A percentile compares a stretch with the other conserved stretches of the same genome.
Conservation (phyloP, 2,329 filamentous ascomycete genomes). For the Pseudogymnoascus sp. region DNA sequence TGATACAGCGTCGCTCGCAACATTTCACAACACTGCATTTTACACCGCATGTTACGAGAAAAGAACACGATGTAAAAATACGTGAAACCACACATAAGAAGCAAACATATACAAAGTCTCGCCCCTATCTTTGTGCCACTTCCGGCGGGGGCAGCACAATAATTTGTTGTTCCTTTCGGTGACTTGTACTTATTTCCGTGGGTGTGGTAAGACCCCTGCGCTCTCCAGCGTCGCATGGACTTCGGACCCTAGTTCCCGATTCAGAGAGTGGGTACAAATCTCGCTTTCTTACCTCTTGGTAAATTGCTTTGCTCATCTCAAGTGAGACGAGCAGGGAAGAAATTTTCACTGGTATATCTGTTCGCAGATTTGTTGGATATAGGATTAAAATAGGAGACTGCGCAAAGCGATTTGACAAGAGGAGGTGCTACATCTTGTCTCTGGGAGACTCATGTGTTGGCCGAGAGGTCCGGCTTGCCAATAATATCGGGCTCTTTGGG, state of each 20-base stretch:
- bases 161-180: conserved; percentile 6
- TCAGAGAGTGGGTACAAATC: conserved; percentile 8
- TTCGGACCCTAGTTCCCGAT: conserved; percentile 9
- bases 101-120: neutral
- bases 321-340: conserved; percentile 7
- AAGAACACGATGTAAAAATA: neutral
- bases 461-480: conserved; percentile 1
- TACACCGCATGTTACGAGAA: conserved; percentile 1
- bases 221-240: conserved; percentile 4
- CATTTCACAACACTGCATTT: neutral
- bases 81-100: neutral
- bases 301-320: conserved; percentile 9
- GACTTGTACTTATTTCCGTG: conserved; percentile 6
- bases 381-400: conserved; percentile 7
- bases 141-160: neutral
- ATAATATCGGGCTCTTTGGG: neutral
- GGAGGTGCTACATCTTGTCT: neutral
- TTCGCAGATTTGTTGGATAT: neutral
- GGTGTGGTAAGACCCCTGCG: conserved; percentile 6
- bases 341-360: conserved; percentile 8
- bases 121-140: conserved; percentile 4
- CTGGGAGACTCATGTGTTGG: neutral
- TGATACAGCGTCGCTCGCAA: neutral
- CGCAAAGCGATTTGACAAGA: conserved; percentile 6
- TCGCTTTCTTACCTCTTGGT: conserved; percentile 8